Conservation (phyloP, 495 filamentous ascomycete genomes). For the Tuber calosporum region DNA sequence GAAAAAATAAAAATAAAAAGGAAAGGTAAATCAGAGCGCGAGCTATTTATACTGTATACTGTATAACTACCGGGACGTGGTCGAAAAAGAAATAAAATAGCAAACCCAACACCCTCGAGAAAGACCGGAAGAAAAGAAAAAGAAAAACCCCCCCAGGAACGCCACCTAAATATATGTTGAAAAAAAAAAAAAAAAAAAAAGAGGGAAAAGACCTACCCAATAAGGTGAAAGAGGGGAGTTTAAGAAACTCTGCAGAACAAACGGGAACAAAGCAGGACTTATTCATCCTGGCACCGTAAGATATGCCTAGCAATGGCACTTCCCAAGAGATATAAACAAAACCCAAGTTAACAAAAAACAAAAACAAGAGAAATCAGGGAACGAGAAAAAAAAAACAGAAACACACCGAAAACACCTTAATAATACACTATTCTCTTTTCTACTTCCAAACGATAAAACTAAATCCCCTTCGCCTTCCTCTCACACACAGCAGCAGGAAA, state of each 20-base stretch:
- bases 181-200: not conserved
- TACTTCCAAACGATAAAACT: not conserved
- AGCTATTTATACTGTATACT: conserved; percentile 2
- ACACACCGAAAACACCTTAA: not conserved
- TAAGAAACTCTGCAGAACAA: not conserved
- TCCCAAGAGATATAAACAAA: not conserved
- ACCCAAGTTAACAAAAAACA: not conserved
- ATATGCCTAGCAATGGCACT: not conserved
- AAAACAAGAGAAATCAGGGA: not conserved
- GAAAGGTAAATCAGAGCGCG: not conserved
- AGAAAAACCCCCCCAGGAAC: not conserved
- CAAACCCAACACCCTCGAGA: not conserved
- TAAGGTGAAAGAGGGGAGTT: not conserved
- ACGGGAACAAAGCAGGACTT: not conserved
- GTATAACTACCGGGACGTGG: not conserved
- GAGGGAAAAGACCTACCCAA: not conserved
- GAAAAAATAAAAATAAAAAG: not conserved
- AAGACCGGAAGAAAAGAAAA: not conserved
- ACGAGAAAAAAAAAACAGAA: not conserved
- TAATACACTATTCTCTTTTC: not conserved
- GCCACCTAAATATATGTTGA: not conserved
- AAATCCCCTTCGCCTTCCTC: conserved; percentile 3
- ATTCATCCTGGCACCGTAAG: not conserved
- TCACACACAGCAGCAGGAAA: conserved; percentile 11
- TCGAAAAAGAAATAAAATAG: not conserved